Base-by-base conservation (phyloP, 768 basidiomycete genomes). In the Lentinula boryana region DNA sequence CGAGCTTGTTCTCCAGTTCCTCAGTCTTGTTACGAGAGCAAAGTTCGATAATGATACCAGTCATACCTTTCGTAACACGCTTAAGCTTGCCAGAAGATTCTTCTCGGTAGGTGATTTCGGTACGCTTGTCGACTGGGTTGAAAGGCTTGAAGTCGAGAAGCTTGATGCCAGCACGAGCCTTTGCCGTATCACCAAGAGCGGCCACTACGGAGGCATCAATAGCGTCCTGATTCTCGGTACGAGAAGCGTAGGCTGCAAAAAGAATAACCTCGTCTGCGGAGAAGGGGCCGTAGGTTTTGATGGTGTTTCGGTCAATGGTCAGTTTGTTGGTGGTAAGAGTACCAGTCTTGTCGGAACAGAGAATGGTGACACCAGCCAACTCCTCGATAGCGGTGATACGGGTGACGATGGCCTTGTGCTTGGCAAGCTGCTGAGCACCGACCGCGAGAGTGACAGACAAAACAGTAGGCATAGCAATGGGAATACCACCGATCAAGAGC, bases 31-130 rank as follows among this genome's bases (percentile, higher is more conserved):
- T 95, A 72, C 96, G 91, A 23, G 91, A 82, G 86, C 95, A 98
- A 53, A 97, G 89, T 60, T 96, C 93, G 70, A 97, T 95, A 80
- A 98, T 94, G 75, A 93, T 90, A 79, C 95, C 96, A 48, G 96
- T 98, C 96, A 98, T 98, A 73, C 96, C 96, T 88, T 98, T 98
- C 72, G 96, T 97, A 69, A 96, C 96, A 69, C 96, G 93, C 86
- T 96, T 97, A 67, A 98, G 84, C 75, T 90, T 93, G 75, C 96
- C 96, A n/a, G 91, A 82, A 7, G 93, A 82, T 74, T 95, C 89
- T 73, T 97, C 95, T 52, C 85, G 88, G 80, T 98, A 98, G 54
- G 96, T 98, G 73, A 96, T 95, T 79, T 98, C 96, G 62, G 96
- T 98, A 70, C 95, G 93, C 83, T 98, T 98, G 84, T 96, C 94